Base-by-base conservation (phyloP, 225 moss, liverwort and hornwort genomes). In the Pseudoscleropodium purum region DNA sequence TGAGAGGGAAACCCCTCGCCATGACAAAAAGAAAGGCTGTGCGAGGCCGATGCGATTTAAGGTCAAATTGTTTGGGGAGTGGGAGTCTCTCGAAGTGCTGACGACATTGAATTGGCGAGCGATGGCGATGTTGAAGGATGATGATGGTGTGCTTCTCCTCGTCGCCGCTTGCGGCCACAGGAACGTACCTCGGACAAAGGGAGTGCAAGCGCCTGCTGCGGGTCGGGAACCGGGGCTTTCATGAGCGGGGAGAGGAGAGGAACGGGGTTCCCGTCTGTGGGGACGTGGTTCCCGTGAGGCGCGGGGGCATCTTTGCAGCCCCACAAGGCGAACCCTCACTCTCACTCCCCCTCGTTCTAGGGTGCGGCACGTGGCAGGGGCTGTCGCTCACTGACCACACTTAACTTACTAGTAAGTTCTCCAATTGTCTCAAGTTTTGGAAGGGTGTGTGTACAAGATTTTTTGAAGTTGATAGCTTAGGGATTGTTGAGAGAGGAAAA, bases 1-100 rank as follows among this genome's bases (percentile, higher is more conserved):
- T 87, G 78, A 87, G 87, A 77, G 87, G 87, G 78, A 87, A 87
- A 33, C 78, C 87, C 24, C n/a, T 87, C 87, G 78, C 87, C 87
- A 87, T 87, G 31, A 23, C 78, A 0, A 10, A 66, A 31, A 54
- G 19, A 52, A 11, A 11, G 37, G 45, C 24, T 36, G 19, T 30
- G 64, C 51, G 76, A 51, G 77, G 30, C 6, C 23, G 64, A 66
- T 23, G 78, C 64, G 52, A 87, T 78, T 86, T 0, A 49, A 47
- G 65, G 78, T 64, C 78, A 78, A 77, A 65, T 87, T 65, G 87
- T 65, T 15, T 5, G 64, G 6, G 63, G 27, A 45, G 62, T 26
- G 52, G 10, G 21, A 10, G 65, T 51, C 49, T 76, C 77, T n/a
- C 47, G 86, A 20, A 34, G 86, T 15, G 47, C n/a, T 2, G 63